Evolutionary conservation across 2,329 filamentous ascomycete genomes (phyloP).

Genomic region (Sphaerulina vaccinii): DNA sequence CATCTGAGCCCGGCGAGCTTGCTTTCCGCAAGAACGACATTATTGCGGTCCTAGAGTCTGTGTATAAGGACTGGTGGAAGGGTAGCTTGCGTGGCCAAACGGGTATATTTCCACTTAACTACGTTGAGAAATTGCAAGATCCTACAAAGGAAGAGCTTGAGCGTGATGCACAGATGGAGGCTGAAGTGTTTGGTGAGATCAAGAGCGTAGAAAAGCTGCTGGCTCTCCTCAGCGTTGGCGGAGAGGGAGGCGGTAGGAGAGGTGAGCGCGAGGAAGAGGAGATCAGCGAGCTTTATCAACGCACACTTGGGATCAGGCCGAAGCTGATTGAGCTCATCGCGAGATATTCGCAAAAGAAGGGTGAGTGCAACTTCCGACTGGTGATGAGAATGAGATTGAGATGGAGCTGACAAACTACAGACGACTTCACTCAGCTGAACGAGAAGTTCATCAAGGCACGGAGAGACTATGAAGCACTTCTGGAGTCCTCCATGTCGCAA

Average conservation of each 20-base stretch:
- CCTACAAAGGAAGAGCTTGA: conserved; percentile 93
- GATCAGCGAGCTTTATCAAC: conserved; percentile 86
- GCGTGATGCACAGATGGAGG: conserved; percentile 93
- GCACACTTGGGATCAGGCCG: conserved; percentile 87
- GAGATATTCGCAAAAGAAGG: conserved; percentile 99
- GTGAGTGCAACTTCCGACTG: conserved; percentile 51
- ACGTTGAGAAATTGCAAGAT: conserved; percentile 95
- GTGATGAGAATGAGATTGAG: conserved; percentile 35
- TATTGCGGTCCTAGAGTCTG: conserved; percentile 93
- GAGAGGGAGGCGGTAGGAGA: conserved; percentile 58
- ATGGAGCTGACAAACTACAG: conserved; percentile 47
- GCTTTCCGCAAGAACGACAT: conserved; percentile 97
- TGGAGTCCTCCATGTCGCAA: conserved; percentile 95
- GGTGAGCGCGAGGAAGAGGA: conserved; percentile 77
- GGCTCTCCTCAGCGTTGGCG: conserved; percentile 82
- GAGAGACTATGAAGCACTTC: conserved; percentile 90
- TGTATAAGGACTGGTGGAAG: conserved; percentile 99
- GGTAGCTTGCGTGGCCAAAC: conserved; percentile 91
- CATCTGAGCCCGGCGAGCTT: conserved; percentile 89
- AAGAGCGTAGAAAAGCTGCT: conserved; percentile 79
- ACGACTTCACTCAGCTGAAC: conserved; percentile 97
- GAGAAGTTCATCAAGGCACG: conserved; percentile 99
- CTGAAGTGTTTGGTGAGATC: conserved; percentile 72
- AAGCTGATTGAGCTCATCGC: conserved; percentile 98
- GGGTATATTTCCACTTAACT: conserved; percentile 97